These are phyloP conservation scores for Suillus clintonianus DNA, from an alignment of 768 basidiomycete species.

Conservation along the genomic window DNA sequence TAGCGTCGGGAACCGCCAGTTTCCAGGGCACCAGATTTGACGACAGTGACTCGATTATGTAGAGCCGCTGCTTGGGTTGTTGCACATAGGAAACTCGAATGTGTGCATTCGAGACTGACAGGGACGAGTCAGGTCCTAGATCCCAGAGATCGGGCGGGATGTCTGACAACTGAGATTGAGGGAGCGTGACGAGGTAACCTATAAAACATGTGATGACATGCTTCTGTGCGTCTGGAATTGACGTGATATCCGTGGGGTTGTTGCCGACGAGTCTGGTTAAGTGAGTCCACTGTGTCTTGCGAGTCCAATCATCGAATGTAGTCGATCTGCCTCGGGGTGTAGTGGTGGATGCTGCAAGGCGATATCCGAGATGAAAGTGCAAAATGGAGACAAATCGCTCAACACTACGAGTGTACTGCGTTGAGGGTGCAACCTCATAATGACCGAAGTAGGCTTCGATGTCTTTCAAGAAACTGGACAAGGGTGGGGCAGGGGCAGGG, in stretches of 20 bases:
- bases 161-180: background rate
- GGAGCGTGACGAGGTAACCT: background rate
- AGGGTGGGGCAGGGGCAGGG: too few species aligned
- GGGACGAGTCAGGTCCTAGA: background rate
- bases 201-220: background rate
- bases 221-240: background rate
- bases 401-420: background rate
- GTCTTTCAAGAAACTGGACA: too few species aligned
- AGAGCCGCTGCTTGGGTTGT: too few species aligned
- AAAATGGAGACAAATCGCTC: background rate
- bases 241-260: background rate
- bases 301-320: too few species aligned
- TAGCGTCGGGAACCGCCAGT: too few species aligned
- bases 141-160: background rate
- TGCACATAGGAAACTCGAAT: too few species aligned
- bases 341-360: background rate
- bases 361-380: background rate
- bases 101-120: too few species aligned
- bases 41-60: too few species aligned
- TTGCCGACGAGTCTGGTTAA: background rate
- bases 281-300: background rate
- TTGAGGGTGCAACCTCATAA: too few species aligned
- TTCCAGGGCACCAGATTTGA: too few species aligned
- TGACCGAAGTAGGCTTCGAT: too few species aligned
- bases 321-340: background rate